phyloP scores from a whole-genome alignment of 2,329 filamentous ascomycete genomes.

The Macrophomina pseudophaseolina region DNA sequence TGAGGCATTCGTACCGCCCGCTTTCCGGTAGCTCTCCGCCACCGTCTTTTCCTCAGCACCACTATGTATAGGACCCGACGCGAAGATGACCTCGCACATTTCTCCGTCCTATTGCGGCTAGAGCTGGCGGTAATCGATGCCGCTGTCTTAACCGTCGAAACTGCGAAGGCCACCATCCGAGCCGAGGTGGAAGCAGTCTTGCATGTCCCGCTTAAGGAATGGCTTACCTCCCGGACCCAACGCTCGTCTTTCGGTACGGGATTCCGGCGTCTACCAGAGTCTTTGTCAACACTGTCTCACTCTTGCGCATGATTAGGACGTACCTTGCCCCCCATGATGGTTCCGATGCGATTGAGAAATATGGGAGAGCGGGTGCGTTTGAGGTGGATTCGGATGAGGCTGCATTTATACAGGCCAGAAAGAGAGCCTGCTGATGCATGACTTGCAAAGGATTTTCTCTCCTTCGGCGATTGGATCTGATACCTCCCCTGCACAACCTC shows the following conservation, averaged over 20 bases:
- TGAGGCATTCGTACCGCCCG: neutral
- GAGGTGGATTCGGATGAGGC: too few relatives aligned
- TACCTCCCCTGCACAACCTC: too few relatives aligned
- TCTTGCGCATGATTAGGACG: neutral
- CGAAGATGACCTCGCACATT: neutral
- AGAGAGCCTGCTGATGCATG: too few relatives aligned
- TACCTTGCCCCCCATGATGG: too few relatives aligned
- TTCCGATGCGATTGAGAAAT: too few relatives aligned
- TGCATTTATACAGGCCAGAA: too few relatives aligned
- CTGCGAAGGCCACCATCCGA: neutral
- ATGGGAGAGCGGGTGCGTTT: too few relatives aligned
- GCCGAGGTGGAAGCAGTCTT: neutral
- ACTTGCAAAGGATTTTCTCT: too few relatives aligned
- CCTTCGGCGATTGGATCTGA: too few relatives aligned
- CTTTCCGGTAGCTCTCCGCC: neutral
- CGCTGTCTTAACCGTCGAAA: neutral
- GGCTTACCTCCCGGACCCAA: neutral
- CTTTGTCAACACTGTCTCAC: too few relatives aligned
- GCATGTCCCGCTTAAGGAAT: neutral
- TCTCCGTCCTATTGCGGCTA: neutral
- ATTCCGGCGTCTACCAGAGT: too few relatives aligned
- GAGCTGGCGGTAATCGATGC: neutral
- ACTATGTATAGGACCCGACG: too few relatives aligned
- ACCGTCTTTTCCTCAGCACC: neutral
- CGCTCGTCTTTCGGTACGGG: neutral